Base-by-base conservation (phyloP, 345 rosid species). In the Citrus glauca region DNA sequence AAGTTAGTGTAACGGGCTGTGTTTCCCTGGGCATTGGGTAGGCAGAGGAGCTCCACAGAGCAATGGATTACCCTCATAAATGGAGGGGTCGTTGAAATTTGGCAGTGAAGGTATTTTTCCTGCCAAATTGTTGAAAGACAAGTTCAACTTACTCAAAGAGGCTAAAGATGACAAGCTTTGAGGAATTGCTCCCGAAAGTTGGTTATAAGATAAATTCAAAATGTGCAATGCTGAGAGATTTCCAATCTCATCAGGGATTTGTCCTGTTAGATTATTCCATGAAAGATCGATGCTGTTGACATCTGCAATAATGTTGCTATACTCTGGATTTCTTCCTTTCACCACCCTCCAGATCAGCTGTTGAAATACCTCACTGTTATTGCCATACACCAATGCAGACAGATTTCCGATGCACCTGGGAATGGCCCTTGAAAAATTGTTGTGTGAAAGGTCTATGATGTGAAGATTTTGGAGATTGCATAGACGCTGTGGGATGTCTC, bases 31-130 rank as follows among this genome's bases (percentile, higher is more conserved):
- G 85, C 91, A 88, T 20, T 78, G 78, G 32, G 70, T 78, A 24
- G 91, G 76, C 33, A 88, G 82, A 32, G 91, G 91, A 77, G 77
- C 79, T 56, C 91, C 90, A 30, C 90, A 88, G 6, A 88, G 84
- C 45, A 79, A 82, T 24, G 72, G 86, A 69, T 88, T 88, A 70
- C 86, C 91, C 2, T 75, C 80, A 72, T 82, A 86, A 74, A 85
- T 81, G 66, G 87, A 84, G 7, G 85, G 81, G 76, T 88, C 85
- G 16, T 83, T 59, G 65, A 88, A 88, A 66, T 74, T 84, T 6
- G 69, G 82, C 17, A 72, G 73, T 28, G 71, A 64, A 2, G 91
- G 96, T 45, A 90, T 89, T 6, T 77, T 78, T 32, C 92, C 92
- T 11, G 80, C 75, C n/a, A 88, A 70, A 57, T 82, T 78, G 81